Evolutionary conservation across 768 basidiomycete genomes (phyloP).

Genomic region (Termitomyces sp.): DNA sequence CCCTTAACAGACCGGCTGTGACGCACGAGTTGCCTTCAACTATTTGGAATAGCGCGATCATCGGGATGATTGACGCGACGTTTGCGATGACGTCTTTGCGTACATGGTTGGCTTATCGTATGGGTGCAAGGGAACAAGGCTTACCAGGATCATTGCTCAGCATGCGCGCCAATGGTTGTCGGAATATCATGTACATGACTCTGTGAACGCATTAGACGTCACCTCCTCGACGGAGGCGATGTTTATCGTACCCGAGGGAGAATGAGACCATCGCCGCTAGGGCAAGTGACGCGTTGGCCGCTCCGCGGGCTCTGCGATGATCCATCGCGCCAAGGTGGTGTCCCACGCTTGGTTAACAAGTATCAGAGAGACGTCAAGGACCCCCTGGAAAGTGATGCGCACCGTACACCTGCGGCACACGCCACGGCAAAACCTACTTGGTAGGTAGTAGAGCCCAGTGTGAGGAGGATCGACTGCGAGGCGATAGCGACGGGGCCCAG

Average conservation of each 20-base stretch:
- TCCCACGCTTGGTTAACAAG: background rate
- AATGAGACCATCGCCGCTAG: background rate
- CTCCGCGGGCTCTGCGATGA: background rate
- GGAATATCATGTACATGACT: background rate
- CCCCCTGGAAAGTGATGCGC: background rate
- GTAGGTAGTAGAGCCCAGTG: background rate
- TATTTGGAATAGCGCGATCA: background rate
- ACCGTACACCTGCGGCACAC: background rate
- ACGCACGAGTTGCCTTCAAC: background rate
- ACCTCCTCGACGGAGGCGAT: background rate
- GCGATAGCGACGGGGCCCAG: background rate
- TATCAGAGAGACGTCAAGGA: background rate
- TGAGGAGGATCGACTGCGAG: background rate
- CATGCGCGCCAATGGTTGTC: background rate
- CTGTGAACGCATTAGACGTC: background rate
- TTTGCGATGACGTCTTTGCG: background rate
- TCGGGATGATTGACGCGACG: background rate
- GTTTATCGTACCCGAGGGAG: background rate
- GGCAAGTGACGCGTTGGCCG: background rate
- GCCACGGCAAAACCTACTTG: background rate
- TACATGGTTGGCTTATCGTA: background rate
- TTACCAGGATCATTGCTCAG: background rate
- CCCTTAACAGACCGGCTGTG: background rate
- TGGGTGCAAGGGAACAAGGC: too few relatives aligned
- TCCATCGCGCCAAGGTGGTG: background rate